Evolutionary conservation across 495 filamentous ascomycete species (phyloP).

Genomic region (Hyaloscypha finlandica): DNA sequence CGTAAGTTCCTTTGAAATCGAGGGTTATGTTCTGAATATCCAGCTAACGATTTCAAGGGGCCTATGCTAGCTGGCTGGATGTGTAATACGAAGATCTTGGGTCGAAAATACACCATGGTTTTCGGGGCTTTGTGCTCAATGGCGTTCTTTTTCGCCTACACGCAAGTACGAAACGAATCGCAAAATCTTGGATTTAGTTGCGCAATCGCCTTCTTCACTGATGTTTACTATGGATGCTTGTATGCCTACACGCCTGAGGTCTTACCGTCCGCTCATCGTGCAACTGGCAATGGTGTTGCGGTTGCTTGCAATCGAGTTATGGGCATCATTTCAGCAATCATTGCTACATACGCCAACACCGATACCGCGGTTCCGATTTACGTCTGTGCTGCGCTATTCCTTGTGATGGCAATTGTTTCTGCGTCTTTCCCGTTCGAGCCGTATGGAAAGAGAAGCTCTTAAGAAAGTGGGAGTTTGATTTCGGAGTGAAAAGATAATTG

Average conservation of each 20-base stretch:
- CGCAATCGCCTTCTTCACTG: constrained; percentile 65
- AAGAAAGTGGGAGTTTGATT: not conserved
- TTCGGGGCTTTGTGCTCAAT: constrained; percentile 62
- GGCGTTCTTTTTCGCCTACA: constrained; percentile 72
- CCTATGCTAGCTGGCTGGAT: constrained; percentile 67
- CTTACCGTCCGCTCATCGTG: constrained; percentile 67
- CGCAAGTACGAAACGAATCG: constrained; percentile 56
- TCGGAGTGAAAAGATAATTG: not conserved
- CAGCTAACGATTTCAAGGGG: constrained; percentile 36
- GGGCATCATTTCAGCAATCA: constrained; percentile 69
- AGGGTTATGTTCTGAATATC: not conserved
- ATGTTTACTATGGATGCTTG: constrained; percentile 72
- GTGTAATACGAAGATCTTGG: constrained; percentile 58
- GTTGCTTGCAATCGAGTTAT: constrained; percentile 71
- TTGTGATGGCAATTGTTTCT: constrained; percentile 62
- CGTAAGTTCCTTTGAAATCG: constrained; percentile 10
- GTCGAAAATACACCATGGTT: constrained; percentile 66
- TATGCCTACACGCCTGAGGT: constrained; percentile 66
- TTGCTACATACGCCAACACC: constrained; percentile 61
- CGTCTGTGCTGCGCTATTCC: constrained; percentile 66
- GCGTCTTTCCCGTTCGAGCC: constrained; percentile 71
- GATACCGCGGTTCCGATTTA: constrained; percentile 64
- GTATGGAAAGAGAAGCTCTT: constrained; percentile 67
- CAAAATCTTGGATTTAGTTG: constrained; percentile 68
- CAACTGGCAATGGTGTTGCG: constrained; percentile 69